Conservation (phyloP, 495 filamentous ascomycete species). For the Trichoderma erinaceum region DNA sequence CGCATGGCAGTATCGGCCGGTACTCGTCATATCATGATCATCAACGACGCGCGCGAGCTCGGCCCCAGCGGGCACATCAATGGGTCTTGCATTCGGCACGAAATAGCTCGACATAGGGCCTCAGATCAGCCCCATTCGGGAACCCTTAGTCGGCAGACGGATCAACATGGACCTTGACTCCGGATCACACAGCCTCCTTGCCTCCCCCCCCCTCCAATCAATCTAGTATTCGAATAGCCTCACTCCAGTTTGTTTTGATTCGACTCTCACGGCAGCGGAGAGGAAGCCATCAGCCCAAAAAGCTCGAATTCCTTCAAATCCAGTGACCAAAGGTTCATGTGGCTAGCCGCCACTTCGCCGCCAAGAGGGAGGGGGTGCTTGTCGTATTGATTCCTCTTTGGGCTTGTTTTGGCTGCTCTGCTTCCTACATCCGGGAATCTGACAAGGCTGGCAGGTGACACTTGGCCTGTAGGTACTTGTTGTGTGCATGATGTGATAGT, state of each 20-base stretch:
- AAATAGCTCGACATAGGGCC: conserved; percentile 6
- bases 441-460: neutral
- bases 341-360: conserved; percentile 12
- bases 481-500: neutral
- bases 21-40: conserved; percentile 13
- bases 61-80: conserved; percentile 13
- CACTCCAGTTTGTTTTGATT: neutral
- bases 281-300: neutral
- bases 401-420: neutral
- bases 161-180: neutral
- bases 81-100: conserved; percentile 13
- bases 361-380: neutral
- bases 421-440: neutral
- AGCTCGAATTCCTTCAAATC: neutral
- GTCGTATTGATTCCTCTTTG: conserved; percentile 7
- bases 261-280: neutral
- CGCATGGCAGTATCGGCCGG: neutral
- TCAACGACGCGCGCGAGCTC: conserved; percentile 5
- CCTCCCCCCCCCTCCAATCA: neutral
- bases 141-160: neutral
- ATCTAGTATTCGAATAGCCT: neutral
- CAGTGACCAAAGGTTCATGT: conserved; percentile 13
- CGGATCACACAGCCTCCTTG: conserved; percentile 3
- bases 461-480: neutral
- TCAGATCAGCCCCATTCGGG: conserved; percentile 13